Percentiles rank a stretch among this genome's conserved stretches.
phyloP scores from a whole-genome alignment of 768 basidiomycete genomes.

The Coprinellus aureogranulatus region DNA sequence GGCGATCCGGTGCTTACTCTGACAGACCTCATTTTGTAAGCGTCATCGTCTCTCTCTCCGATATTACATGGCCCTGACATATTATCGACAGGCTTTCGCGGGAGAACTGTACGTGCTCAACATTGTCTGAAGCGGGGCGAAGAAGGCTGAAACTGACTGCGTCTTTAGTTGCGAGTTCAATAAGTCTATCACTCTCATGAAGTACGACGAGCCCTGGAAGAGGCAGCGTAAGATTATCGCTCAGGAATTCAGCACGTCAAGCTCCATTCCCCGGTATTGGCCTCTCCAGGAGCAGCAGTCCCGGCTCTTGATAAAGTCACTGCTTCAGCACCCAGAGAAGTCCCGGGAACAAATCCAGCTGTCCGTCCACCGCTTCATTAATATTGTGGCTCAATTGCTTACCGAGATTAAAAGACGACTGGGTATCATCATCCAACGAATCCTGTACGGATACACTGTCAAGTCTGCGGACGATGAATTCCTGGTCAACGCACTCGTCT shows the following conservation, averaged over 20 bases:
- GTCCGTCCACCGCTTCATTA: neutral
- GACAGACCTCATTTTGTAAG: conserved; percentile 2
- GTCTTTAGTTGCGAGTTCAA: neutral
- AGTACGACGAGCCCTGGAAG: conserved; percentile 3
- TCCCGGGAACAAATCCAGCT: neutral
- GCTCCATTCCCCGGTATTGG: conserved; percentile 5
- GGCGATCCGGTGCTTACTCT: conserved; percentile 10
- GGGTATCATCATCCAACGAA: neutral
- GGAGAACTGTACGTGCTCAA: neutral
- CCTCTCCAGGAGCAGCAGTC: conserved; percentile 3
- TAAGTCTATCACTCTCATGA: conserved; percentile 4
- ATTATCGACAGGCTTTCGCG: neutral
- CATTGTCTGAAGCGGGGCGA: neutral
- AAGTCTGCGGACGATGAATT: conserved; percentile 3
- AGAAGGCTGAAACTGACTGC: neutral
- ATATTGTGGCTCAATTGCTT: neutral
- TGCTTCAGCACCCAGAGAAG: neutral
- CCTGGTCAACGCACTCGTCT: conserved; percentile 6
- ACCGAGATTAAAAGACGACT: neutral
- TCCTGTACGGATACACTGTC: conserved; percentile 12
- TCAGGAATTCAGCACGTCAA: conserved; percentile 1
- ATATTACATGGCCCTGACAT: too few species aligned
- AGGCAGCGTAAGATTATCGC: conserved; percentile 1
- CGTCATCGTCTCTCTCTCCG: neutral
- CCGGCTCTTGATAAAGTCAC: neutral